Base-by-base conservation (phyloP, 495 filamentous ascomycete genomes). In the Talaromyces adpressus region DNA sequence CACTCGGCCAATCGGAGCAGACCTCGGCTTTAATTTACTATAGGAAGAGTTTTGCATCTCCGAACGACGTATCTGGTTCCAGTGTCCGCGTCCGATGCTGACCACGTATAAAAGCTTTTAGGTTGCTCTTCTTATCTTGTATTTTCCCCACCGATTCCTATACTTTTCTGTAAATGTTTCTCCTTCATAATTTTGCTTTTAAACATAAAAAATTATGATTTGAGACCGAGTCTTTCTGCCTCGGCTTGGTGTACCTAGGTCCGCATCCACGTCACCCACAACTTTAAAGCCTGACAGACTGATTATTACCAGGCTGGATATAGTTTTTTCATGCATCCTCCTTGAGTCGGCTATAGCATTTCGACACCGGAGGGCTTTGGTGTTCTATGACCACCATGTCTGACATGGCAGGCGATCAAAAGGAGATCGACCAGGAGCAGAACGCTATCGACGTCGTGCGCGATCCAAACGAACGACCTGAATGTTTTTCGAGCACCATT, bases 401-500 rank as follows among this genome's bases (percentile, higher is more conserved):
- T 27, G 29, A 62, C 41, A 62, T 32, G 23, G 22, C 16, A 36
- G 27, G 9, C 27, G 27, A 47, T 4, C 39, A 25, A n/a, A 51
- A 62, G 47, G 60, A 53, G 32, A 8, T 30, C 14, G 60, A 49
- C 7, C 41, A 49, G 9, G 39, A 49, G 47, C 45, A 62, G 27
- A 52, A 62, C 27, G 14, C 30, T 32, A 27, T 58, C n/a, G 60
- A 30, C 5, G 22, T 8, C n/a, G 20, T 62, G 45, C 60, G 45
- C 1, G 20, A 62, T 34, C 25, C 60, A n/a, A 45, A 63, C 51
- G 52, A 39, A 18, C 80, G 85, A 7, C 85, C 85, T 8, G 76
- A 76, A 65, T 85, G 81, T 73, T 89, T 90, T 76, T 77, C 59
- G 32, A 86, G 79, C 32, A 89, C 86, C 0, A 59, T 85, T 5